Base-by-base conservation (phyloP, 768 basidiomycete species). In the Panellus pusillus region DNA sequence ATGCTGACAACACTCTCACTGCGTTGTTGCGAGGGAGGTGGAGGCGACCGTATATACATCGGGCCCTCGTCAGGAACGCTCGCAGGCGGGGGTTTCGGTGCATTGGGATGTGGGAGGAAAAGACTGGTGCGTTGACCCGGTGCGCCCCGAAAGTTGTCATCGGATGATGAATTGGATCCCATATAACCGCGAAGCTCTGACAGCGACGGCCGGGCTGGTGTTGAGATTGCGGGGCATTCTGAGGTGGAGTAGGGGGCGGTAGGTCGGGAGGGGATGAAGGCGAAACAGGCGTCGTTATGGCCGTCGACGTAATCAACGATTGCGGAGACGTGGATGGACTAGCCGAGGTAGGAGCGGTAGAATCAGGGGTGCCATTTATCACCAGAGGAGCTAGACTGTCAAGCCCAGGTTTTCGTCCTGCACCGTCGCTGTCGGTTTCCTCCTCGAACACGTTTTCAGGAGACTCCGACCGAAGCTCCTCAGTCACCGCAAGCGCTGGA, bases 61-160 rank as follows among this genome's bases (percentile, higher is more conserved):
- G 58, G 54, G 35, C 58, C 57, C 29, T 59, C 58, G 6, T 40
- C 36, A 14, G 45, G 44, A 36, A 48, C 50, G 12, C 58, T 51
- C 15, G 47, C 18, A 40, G 61, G 63, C 24, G 29, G 68, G 7
- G 75, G 47, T n/a, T 79, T 81, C 8, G 80, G 80, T 4, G 80
- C 81, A 64, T 79, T 78, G 1, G 80, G 80, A 59, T 82, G 80
- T 0, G 80, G 80, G 35, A 78, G 69, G 56, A 82, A 82, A 18
- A 80, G 58, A 45, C 76, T 77, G 17, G 71, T 67, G 19, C 77
- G 71, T 11, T 63, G 63, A 9, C 56, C 61, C 7, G 59, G 50
- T 35, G 15, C 17, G 32, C 58, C 52, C 40, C 35, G 52, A 28
- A 47, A 45, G 50, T 42, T 50, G 18, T 19, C 39, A 24, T 20